Evolutionary conservation across 768 basidiomycete genomes (phyloP).

Genomic region (Lactarius quietus): DNA sequence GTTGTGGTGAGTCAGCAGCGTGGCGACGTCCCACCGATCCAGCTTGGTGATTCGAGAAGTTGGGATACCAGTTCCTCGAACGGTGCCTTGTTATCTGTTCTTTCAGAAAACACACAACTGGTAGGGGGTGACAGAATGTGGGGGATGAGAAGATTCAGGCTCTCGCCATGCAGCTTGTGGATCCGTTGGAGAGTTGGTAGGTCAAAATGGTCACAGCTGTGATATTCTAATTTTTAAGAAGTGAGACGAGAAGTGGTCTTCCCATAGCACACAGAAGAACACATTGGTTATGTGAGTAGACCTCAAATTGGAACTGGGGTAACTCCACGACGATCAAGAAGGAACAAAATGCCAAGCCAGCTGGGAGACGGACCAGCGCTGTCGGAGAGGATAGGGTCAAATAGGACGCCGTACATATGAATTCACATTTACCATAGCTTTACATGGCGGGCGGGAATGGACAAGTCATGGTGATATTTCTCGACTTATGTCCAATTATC

Average conservation of each 20-base stretch:
- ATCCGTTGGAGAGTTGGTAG: constrained; percentile 33
- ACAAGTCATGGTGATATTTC: no score
- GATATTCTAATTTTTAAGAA: not conserved
- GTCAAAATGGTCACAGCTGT: constrained; percentile 44
- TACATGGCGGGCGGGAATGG: no score
- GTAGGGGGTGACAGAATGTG: no score
- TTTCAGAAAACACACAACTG: not conserved
- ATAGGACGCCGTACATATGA: no score
- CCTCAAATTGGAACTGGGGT: constrained; percentile 39
- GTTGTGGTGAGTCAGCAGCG: constrained; percentile 21
- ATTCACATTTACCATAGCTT: no score
- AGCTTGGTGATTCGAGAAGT: constrained; percentile 35
- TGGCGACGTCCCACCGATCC: constrained; percentile 42
- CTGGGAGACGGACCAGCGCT: no score
- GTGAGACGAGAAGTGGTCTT: no score
- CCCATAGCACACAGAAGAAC: constrained; percentile 16
- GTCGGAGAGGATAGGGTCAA: no score
- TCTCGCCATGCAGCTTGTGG: constrained; percentile 24
- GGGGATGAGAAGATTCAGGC: constrained; percentile 39
- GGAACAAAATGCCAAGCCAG: no score
- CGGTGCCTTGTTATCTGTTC: constrained; percentile 32
- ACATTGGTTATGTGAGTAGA: constrained; percentile 44
- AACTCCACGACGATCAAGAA: no score
- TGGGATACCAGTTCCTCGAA: constrained; percentile 34
- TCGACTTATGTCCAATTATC: no score